Base-by-base conservation (phyloP, 2,329 filamentous ascomycete species). In the Eutypella sp. region DNA sequence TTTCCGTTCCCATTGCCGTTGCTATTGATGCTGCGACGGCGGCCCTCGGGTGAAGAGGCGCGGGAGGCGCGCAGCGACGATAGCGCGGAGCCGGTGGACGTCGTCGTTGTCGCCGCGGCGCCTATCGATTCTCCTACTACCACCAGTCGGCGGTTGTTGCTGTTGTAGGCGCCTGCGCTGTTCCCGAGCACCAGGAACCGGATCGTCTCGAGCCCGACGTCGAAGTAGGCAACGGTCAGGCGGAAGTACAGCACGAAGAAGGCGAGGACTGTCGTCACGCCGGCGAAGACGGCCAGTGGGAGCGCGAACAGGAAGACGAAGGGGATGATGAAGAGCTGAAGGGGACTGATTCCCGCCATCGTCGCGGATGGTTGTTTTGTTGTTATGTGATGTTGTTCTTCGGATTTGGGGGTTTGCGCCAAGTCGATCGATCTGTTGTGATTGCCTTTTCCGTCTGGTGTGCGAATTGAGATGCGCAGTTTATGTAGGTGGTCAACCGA, bases 211-310 rank as follows among this genome's bases (percentile, higher is more conserved):
- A 80, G 62, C 37, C 71, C 75, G 42, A 87, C 70, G 57, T 86
- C 81, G 49, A 84, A 65, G 58, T 85, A 86, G 46, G 85, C 75
- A 42, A 84, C 59, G 39, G 76, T 67, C 20, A 83, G 75, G 20
- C 82, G 75, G 50, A 84, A 65, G 57, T 79, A 73, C 41, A 87
- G 74, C 29, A 84, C 70, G 31, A 76, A 70, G 52, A 84, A 78
- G 33, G 84, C 81, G 40, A 85, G 54, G 4, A 72, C 74, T 45
- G 82, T 81, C 25, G 84, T 87, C 51, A 85, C 66, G 51, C 74
- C 76, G 43, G 84, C 84, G 45, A 82, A 76, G 41, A 85, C 59
- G 54, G 79, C 73, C 44, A 87, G 72, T 8, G 84, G 83, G 11
- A 85, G 66, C 19, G 81, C 82, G 57, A 84, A 70, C 51, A 84